Percentiles rank a stretch among this genome's conserved stretches.
These are phyloP conservation scores for Achlya hypogyna DNA, from an alignment of 352 stramenopile genomes.

Conservation along the genomic window DNA sequence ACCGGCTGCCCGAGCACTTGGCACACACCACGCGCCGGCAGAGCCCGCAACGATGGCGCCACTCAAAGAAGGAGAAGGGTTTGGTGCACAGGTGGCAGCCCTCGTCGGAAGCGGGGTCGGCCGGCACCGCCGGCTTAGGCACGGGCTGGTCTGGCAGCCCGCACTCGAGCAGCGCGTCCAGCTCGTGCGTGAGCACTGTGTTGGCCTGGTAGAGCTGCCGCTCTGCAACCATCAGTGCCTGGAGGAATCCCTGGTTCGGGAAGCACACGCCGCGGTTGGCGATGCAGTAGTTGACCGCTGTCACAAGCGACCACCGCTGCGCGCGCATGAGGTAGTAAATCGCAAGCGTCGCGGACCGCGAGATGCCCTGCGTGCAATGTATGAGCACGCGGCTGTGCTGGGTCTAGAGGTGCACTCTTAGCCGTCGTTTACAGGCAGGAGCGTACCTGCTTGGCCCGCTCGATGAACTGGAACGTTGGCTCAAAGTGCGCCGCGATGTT, in stretches of 20 bases:
- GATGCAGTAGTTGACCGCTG: slow-evolving; percentile 69
- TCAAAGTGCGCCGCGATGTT: slow-evolving; percentile 71
- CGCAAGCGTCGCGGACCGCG: slow-evolving; percentile 66
- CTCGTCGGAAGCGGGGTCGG: slow-evolving; percentile 37
- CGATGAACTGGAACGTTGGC: slow-evolving; percentile 59
- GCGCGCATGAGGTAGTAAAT: slow-evolving; percentile 84
- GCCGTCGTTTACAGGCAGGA: neutral
- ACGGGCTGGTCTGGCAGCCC: slow-evolving; percentile 64
- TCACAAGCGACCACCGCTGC: slow-evolving; percentile 76
- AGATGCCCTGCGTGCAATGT: slow-evolving; percentile 81
- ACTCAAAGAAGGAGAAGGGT: slow-evolving; percentile 69
- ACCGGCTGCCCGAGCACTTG: slow-evolving; percentile 69
- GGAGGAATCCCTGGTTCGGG: slow-evolving; percentile 74
- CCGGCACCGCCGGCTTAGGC: slow-evolving; percentile 47
- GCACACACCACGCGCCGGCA: slow-evolving; percentile 71
- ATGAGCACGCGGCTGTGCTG: slow-evolving; percentile 72
- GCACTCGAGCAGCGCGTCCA: slow-evolving; percentile 65
- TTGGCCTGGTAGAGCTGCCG: slow-evolving; percentile 72
- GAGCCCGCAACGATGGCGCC: slow-evolving; percentile 78
- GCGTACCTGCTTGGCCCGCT: slow-evolving; percentile 51
- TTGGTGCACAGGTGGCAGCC: slow-evolving; percentile 63
- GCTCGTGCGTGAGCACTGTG: slow-evolving; percentile 51
- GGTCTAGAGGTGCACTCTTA: slow-evolving; percentile 9
- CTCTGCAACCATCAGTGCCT: slow-evolving; percentile 65
- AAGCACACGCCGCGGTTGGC: slow-evolving; percentile 70